These are phyloP conservation scores for Phytophthora tubulina DNA, from an alignment of 352 stramenopile species.

Conservation along the genomic window DNA sequence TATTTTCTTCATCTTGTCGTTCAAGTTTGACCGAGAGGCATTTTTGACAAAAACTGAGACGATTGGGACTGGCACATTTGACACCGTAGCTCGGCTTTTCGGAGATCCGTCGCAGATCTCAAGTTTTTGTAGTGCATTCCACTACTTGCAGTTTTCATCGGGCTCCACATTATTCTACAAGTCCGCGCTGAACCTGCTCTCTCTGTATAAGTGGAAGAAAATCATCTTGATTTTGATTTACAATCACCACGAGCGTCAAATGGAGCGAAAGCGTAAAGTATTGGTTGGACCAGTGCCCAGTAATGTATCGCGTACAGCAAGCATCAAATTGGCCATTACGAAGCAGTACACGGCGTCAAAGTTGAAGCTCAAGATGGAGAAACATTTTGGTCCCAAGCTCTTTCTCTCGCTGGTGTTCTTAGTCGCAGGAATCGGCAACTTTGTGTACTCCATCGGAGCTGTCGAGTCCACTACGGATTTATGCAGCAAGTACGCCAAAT, in stretches of 20 bases:
- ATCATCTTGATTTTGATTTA: slow-evolving; percentile 51
- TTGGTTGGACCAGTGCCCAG: slow-evolving; percentile 6
- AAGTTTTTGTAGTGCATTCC: slow-evolving; percentile 49
- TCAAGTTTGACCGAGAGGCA: slow-evolving; percentile 47
- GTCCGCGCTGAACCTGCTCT: slow-evolving; percentile 45
- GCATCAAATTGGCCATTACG: slow-evolving; percentile 11
- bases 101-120: slow-evolving; percentile 49
- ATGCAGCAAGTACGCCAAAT: slow-evolving; percentile 46
- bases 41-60: slow-evolving; percentile 41
- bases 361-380: slow-evolving; percentile 15
- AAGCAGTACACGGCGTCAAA: slow-evolving; percentile 9
- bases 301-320: neutral
- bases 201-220: slow-evolving; percentile 60
- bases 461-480: slow-evolving; percentile 41
- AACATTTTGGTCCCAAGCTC: slow-evolving; percentile 32
- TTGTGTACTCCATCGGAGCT: slow-evolving; percentile 47
- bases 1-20: slow-evolving; percentile 46
- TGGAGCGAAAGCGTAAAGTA: slow-evolving; percentile 18
- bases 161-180: slow-evolving; percentile 45
- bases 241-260: slow-evolving; percentile 34
- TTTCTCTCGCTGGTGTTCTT: slow-evolving; percentile 48
- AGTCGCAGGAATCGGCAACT: slow-evolving; percentile 25
- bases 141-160: slow-evolving; percentile 43
- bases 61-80: slow-evolving; percentile 30
- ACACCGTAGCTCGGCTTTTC: slow-evolving; percentile 47